Base-by-base conservation (phyloP, 2,329 filamentous ascomycete species). In the Teratosphaeria nubilosa region DNA sequence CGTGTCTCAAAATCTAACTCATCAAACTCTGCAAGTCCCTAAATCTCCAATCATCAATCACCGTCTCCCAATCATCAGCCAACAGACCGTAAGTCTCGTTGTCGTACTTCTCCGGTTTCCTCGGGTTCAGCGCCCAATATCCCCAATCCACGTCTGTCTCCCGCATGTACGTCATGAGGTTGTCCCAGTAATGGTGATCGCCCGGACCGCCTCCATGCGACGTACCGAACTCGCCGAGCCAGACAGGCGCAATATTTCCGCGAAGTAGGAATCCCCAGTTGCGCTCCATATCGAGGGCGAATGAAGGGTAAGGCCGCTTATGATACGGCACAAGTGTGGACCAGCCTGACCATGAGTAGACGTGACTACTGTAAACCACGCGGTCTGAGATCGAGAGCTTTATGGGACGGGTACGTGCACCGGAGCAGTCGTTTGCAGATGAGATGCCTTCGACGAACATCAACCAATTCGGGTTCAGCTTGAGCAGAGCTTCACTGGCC, bases 291-390 rank as follows among this genome's bases (percentile, higher is more conserved):
- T 83, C 77, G 56, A 76, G 70, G 27, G 78, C 80, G 66, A 88
- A 87, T n/a, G 82, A 83, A 11, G 76, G 73, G 68, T 87, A 88
- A 31, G 74, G 74, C 5, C 85, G 80, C 69, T 81, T 80, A 9
- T 80, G 76, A 69, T 84, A 88, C 4, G 83, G 79, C 2, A 83
- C 80, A 2, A 64, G 61, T 1, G 65, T 60, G n/a, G 61, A 61
- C 86, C 85, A 88, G 57, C 86, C 85, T 16, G 83, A 86, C 85
- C 85, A 88, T 32, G 78, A 76, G 69, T 88, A 87, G 24, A 87
- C 84, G 69, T 88, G 85, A 1, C 83, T 80, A 59, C 83, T 85
- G 73, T 87, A 88, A 32, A 88, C 84, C 27, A 87, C 76, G 25
- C 78, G 76, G 64, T 82, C 69, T 6, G 77, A 72, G 6, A 83